Evolutionary conservation across 2,329 filamentous ascomycete species (phyloP).

Genomic region (Fusarium zealandicum): DNA sequence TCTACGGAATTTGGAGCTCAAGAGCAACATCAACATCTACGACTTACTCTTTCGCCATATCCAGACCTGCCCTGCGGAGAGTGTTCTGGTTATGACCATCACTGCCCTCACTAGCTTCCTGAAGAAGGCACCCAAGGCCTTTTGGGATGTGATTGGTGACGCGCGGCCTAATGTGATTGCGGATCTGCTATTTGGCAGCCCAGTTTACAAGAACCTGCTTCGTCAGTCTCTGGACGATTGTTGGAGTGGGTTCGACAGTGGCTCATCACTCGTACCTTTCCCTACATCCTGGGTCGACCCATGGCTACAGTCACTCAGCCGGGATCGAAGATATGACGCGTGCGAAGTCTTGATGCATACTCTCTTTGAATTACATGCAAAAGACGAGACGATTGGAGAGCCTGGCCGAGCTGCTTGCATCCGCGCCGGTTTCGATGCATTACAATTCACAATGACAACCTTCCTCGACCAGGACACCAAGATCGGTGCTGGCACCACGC

Average conservation of each 20-base stretch:
- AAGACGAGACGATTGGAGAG: conserved; percentile 61
- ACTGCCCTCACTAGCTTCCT: conserved; percentile 75
- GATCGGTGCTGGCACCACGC: conserved; percentile 59
- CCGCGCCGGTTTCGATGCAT: conserved; percentile 67
- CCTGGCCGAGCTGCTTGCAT: conserved; percentile 68
- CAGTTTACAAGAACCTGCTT: conserved; percentile 68
- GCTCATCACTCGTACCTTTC: conserved; percentile 61
- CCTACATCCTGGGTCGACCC: conserved; percentile 80
- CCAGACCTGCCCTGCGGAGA: conserved; percentile 56
- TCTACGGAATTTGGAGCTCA: conserved; percentile 79
- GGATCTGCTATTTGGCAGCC: conserved; percentile 82
- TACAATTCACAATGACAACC: conserved; percentile 63
- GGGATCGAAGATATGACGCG: conserved; percentile 78
- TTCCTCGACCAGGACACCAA: conserved; percentile 58
- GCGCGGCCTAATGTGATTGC: conserved; percentile 81
- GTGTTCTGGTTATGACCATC: conserved; percentile 72
- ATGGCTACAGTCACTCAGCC: conserved; percentile 79
- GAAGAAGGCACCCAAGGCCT: conserved; percentile 76
- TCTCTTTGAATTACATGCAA: conserved; percentile 70
- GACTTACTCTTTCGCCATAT: conserved; percentile 66
- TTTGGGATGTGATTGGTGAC: conserved; percentile 87
- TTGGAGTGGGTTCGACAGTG: conserved; percentile 52
- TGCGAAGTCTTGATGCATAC: conserved; percentile 81
- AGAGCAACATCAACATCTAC: conserved; percentile 70
- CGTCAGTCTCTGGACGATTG: conserved; percentile 62